phyloP scores from a whole-genome alignment of 2,329 filamentous ascomycete genomes.

The Lecanicillium sp. region DNA sequence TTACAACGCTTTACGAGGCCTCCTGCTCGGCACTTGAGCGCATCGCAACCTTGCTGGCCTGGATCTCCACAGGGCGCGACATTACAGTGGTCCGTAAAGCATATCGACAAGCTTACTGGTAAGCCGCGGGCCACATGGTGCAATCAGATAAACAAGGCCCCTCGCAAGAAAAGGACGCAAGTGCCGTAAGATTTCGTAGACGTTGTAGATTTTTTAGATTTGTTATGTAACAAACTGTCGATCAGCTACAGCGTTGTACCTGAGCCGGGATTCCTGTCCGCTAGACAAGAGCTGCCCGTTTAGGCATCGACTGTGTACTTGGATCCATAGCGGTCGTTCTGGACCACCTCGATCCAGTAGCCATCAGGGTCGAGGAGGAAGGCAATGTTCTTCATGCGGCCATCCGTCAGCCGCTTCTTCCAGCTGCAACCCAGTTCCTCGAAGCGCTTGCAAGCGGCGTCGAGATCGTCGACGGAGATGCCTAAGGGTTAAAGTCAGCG shows the following conservation, averaged over 20 bases:
- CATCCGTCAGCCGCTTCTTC: slow-evolving; percentile 94
- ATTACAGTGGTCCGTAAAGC: not conserved
- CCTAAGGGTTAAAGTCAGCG: slow-evolving; percentile 35
- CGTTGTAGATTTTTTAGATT: too few species aligned
- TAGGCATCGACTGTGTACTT: slow-evolving; percentile 43
- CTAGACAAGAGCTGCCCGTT: slow-evolving; percentile 1
- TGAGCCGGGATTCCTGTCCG: too few species aligned
- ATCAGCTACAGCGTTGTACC: not conserved
- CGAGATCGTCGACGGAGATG: slow-evolving; percentile 79
- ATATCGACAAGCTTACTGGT: slow-evolving; percentile 7
- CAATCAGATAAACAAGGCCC: not conserved
- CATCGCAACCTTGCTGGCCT: not conserved
- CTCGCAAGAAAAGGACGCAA: not conserved
- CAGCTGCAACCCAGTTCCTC: slow-evolving; percentile 76
- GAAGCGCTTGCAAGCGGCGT: slow-evolving; percentile 79
- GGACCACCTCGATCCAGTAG: slow-evolving; percentile 76
- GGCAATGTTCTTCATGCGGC: slow-evolving; percentile 87
- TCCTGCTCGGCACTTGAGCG: not conserved
- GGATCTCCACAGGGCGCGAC: slow-evolving; percentile 4
- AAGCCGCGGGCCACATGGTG: too few species aligned
- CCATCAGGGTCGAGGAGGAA: slow-evolving; percentile 85
- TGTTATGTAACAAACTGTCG: slow-evolving; percentile 4
- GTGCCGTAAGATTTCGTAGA: too few species aligned
- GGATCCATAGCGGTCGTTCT: slow-evolving; percentile 64
- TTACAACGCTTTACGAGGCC: not conserved